phyloP scores from a whole-genome alignment of 1,284 basidiomycete genomes.

The Boletellus deceptivus region DNA sequence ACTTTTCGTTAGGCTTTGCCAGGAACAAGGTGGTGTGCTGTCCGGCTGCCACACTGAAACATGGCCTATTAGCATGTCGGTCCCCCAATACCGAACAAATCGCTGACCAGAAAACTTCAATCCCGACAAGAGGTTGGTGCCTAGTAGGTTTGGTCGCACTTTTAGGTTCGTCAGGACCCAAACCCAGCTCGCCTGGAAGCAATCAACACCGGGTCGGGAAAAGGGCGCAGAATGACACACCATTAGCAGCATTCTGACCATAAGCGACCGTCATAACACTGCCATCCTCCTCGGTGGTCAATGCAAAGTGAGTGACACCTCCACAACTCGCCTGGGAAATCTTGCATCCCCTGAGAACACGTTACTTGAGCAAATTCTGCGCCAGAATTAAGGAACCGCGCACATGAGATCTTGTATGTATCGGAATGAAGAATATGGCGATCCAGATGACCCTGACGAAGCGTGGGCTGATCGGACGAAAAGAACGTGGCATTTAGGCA shows the following conservation, averaged over 20 bases:
- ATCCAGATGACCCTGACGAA: slow-evolving; percentile 65
- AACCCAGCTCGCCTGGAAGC: slow-evolving; percentile 68
- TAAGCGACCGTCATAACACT: slow-evolving; percentile 80
- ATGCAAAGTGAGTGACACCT: slow-evolving; percentile 87
- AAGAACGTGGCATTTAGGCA: slow-evolving; percentile 3
- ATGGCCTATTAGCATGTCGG: not conserved
- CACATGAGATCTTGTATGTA: slow-evolving; percentile 80
- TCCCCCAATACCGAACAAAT: not conserved
- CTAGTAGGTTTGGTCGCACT: slow-evolving; percentile 84
- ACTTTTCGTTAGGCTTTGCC: slow-evolving; percentile 64
- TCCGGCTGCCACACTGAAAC: slow-evolving; percentile 70
- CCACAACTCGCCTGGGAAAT: slow-evolving; percentile 69
- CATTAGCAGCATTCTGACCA: slow-evolving; percentile 81
- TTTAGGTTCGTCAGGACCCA: slow-evolving; percentile 78
- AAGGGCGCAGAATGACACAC: slow-evolving; percentile 32
- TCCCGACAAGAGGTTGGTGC: slow-evolving; percentile 67
- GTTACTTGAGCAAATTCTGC: not conserved
- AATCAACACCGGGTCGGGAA: not conserved
- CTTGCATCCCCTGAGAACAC: slow-evolving; percentile 62
- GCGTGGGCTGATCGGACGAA: slow-evolving; percentile 1
- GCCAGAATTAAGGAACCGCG: slow-evolving; percentile 17
- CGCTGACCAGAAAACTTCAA: slow-evolving; percentile 76
- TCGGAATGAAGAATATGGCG: slow-evolving; percentile 80
- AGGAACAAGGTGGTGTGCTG: slow-evolving; percentile 86
- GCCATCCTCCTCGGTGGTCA: slow-evolving; percentile 70